Percentiles rank a stretch among this genome's conserved stretches.
These are phyloP conservation scores for Theobroma grandiflorum DNA, from an alignment of 441 rosid species.

Conservation along the genomic window DNA sequence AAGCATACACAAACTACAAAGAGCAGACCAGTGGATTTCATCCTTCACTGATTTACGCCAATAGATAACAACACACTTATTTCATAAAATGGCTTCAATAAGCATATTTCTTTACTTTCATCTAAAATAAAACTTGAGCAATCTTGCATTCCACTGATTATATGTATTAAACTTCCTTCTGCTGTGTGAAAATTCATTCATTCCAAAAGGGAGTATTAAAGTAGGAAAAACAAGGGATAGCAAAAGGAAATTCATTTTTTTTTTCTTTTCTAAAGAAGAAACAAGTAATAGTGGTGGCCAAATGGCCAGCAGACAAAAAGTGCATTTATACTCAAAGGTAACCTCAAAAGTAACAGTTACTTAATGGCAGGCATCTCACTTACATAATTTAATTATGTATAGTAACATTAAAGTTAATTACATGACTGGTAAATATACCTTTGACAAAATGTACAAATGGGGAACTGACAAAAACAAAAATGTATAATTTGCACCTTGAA, in stretches of 20 bases:
- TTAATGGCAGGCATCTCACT: not conserved
- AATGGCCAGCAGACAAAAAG: not conserved
- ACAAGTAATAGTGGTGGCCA: not conserved
- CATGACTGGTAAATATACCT: too few species aligned
- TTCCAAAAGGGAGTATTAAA: not conserved
- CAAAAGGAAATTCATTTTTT: not conserved
- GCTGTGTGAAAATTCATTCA: not conserved
- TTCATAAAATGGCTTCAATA: not conserved
- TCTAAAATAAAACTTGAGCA: not conserved
- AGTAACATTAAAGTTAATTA: not conserved
- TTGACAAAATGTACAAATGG: too few species aligned
- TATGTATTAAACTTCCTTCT: conserved; percentile 1
- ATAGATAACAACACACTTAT: not conserved
- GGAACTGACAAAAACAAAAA: too few species aligned
- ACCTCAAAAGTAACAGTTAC: not conserved
- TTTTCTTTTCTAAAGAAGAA: not conserved
- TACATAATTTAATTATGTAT: not conserved
- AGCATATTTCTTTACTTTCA: conserved; percentile 1
- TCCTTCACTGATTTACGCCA: not conserved
- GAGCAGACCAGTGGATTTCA: not conserved
- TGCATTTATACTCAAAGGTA: not conserved
- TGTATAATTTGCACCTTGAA: too few species aligned
- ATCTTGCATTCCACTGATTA: not conserved
- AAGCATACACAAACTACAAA: not conserved
- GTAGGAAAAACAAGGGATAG: not conserved